phyloP scores from a whole-genome alignment of 192 early-diverging fungal genomes.

The Coemansia sp. region DNA sequence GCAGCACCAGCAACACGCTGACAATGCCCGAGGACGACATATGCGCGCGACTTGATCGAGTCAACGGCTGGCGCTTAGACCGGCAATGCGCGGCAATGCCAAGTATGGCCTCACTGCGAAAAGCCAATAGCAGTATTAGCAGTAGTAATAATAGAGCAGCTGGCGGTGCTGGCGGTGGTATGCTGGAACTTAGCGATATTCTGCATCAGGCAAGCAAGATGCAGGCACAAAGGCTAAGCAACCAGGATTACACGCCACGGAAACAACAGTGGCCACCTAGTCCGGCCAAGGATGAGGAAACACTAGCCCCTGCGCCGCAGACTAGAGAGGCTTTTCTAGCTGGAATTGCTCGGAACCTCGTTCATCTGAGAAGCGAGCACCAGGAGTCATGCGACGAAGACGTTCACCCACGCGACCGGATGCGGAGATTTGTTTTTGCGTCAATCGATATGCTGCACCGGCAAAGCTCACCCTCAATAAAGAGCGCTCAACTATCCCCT shows the following conservation, averaged over 20 bases:
- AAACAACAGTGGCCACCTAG: background rate
- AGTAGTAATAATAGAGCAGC: conserved; percentile 1
- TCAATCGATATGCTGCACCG: conserved; percentile 25
- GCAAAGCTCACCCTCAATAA: background rate
- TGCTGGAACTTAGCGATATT: conserved; percentile 34
- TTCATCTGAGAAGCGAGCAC: background rate
- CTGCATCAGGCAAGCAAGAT: conserved; percentile 28
- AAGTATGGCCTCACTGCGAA: background rate
- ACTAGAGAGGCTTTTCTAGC: conserved; percentile 24
- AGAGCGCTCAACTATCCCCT: too few relatives aligned
- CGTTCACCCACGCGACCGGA: conserved; percentile 37
- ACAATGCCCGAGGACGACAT: conserved; percentile 17
- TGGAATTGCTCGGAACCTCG: conserved; percentile 21
- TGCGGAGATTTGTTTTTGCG: conserved; percentile 20
- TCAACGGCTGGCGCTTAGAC: conserved; percentile 28
- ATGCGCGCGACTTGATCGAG: conserved; percentile 30
- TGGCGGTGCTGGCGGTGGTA: background rate
- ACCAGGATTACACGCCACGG: conserved; percentile 36
- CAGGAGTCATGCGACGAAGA: background rate
- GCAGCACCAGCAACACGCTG: conserved; percentile 4
- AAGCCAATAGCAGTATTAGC: conserved; percentile 1
- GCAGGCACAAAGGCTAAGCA: conserved; percentile 23
- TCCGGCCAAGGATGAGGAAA: background rate
- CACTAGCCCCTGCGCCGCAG: background rate
- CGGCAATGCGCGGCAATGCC: conserved; percentile 23